A percentile compares a stretch with the other conserved stretches of the same genome.
These are phyloP conservation scores for Myriangium duriaei DNA, from an alignment of 2,329 filamentous ascomycete species.

Conservation along the genomic window DNA sequence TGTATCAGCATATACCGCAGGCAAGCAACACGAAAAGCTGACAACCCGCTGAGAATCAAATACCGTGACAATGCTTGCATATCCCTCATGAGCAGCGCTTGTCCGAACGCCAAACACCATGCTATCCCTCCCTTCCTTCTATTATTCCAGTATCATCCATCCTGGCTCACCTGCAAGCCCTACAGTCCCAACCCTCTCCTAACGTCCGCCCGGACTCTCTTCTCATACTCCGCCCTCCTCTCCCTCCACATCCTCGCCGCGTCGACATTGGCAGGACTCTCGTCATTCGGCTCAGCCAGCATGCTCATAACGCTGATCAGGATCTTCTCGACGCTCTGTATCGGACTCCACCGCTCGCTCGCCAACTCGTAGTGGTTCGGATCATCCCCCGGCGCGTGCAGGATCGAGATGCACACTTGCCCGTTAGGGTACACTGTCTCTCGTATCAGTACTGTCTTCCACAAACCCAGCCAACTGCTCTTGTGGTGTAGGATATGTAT, in stretches of 20 bases:
- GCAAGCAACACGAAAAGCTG: too few species aligned
- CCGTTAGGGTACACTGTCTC: slow-evolving; percentile 73
- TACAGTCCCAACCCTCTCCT: slow-evolving; percentile 59
- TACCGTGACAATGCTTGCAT: too few species aligned
- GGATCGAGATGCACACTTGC: slow-evolving; percentile 94
- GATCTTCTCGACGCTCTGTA: slow-evolving; percentile 96
- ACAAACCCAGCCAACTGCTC: too few species aligned
- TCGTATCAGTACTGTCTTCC: slow-evolving; percentile 1
- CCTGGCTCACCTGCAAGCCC: too few species aligned
- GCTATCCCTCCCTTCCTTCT: too few species aligned
- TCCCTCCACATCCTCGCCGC: slow-evolving; percentile 95
- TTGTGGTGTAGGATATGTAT: neutral
- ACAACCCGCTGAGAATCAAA: too few species aligned
- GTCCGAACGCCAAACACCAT: too few species aligned
- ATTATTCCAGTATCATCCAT: too few species aligned
- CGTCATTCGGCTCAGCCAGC: slow-evolving; percentile 93
- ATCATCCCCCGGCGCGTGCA: slow-evolving; percentile 91
- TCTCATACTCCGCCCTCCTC: slow-evolving; percentile 69
- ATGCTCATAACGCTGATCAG: slow-evolving; percentile 96
- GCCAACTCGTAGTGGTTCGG: slow-evolving; percentile 97
- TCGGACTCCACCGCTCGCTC: slow-evolving; percentile 89
- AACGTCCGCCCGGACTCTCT: slow-evolving; percentile 71
- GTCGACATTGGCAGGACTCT: slow-evolving; percentile 91
- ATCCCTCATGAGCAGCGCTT: too few species aligned
- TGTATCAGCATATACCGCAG: too few species aligned